Evolutionary conservation across 768 basidiomycete genomes (phyloP).

Genomic region (Leccinum ochraceum): DNA sequence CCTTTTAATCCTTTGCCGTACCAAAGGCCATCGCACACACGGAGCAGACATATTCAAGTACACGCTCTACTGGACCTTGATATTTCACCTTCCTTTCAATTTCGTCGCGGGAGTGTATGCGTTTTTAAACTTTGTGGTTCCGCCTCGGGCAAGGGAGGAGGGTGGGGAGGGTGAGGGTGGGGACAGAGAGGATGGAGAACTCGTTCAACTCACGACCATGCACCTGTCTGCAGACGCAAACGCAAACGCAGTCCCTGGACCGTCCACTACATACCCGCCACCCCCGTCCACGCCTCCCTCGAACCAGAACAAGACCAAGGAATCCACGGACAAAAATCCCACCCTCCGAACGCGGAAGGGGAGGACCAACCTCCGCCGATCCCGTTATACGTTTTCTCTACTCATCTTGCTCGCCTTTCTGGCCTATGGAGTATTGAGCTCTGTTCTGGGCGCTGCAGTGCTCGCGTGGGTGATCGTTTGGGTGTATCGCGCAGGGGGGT

Average conservation of each 20-base stretch:
- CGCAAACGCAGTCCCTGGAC: neutral
- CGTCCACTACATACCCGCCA: neutral
- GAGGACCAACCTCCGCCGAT: conserved; percentile 35
- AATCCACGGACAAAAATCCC: conserved; percentile 15
- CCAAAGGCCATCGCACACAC: neutral
- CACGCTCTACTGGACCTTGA: conserved; percentile 50
- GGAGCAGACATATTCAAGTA: conserved; percentile 43
- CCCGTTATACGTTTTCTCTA: conserved; percentile 40
- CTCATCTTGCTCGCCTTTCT: conserved; percentile 42
- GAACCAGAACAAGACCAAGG: neutral
- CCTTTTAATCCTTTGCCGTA: neutral
- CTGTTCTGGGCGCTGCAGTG: conserved; percentile 27
- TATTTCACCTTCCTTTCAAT: conserved; percentile 45
- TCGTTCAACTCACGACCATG: neutral
- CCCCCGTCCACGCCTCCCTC: neutral
- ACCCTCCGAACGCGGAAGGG: conserved; percentile 3
- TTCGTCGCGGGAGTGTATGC: neutral
- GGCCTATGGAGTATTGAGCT: conserved; percentile 35
- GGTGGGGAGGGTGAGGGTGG: neutral
- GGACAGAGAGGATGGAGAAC: neutral
- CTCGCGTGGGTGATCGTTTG: neutral
- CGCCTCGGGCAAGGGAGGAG: neutral
- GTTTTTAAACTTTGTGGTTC: neutral
- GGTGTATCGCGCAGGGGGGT: neutral
- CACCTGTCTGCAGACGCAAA: neutral